Evolutionary conservation across 2,329 filamentous ascomycete species (phyloP).

Genomic region (Orbilia brochopaga): DNA sequence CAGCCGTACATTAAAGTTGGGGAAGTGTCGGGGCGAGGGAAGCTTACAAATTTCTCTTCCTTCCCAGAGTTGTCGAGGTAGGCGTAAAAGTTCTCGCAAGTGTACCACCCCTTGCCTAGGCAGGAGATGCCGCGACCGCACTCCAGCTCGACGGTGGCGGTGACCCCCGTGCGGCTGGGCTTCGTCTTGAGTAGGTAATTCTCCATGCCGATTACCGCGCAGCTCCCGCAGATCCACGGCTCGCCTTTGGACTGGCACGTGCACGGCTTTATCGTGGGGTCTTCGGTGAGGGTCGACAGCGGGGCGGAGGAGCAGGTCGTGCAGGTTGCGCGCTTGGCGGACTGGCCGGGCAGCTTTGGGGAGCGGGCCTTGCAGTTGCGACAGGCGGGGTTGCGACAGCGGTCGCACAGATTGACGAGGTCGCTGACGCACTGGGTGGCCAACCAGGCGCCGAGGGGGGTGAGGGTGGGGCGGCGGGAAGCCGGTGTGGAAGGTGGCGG

Average conservation of each 20-base stretch:
- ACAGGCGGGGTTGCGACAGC: conserved; percentile 36
- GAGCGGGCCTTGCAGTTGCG: conserved; percentile 46
- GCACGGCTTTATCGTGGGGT: conserved; percentile 44
- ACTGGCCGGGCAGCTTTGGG: conserved; percentile 28
- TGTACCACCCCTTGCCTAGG: conserved; percentile 45
- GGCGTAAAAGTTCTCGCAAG: conserved; percentile 47
- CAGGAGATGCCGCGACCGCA: conserved; percentile 38
- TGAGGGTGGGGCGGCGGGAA: too few species aligned
- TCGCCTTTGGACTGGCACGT: conserved; percentile 43
- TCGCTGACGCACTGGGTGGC: conserved; percentile 34
- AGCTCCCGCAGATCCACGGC: conserved; percentile 42
- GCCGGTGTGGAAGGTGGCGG: too few species aligned
- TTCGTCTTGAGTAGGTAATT: conserved; percentile 46
- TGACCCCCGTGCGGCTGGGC: conserved; percentile 16
- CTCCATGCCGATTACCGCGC: conserved; percentile 42
- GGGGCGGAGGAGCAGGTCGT: conserved; percentile 39
- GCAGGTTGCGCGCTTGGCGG: conserved; percentile 38
- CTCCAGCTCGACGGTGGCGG: conserved; percentile 35
- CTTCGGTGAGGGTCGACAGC: conserved; percentile 27
- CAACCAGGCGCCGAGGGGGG: background rate
- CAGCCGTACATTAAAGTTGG: background rate
- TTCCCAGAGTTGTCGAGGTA: conserved; percentile 44
- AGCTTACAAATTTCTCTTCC: conserved; percentile 44
- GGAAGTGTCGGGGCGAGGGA: background rate
- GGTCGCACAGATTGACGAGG: conserved; percentile 42